Base-by-base conservation (phyloP, 2,329 filamentous ascomycete genomes). In the Arthrobotrys conoides region DNA sequence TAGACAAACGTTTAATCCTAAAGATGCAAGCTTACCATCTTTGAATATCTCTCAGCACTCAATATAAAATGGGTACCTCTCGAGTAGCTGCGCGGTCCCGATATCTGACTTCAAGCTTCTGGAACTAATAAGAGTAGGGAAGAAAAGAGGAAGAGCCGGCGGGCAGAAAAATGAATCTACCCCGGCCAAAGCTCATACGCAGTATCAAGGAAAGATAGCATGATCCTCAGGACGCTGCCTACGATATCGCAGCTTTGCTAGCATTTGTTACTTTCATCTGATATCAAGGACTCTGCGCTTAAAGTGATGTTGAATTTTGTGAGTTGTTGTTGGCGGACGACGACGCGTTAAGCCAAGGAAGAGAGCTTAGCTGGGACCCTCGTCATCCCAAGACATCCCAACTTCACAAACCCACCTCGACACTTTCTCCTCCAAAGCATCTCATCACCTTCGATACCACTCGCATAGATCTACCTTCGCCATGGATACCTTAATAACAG, bases 231-330 rank as follows among this genome's bases (percentile, higher is more conserved):
- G 9, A 12, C 5, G 24, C 33, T 16, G 18, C 22, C 16, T 20
- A 61, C 57, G 18, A 44, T 18, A 27, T n/a, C 55, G 38, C 6
- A 51, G 55, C 55, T 49, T 22, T 20, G 20, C 30, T 22, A 53
- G 48, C 9, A 30, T 61, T 61, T 22, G 22, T 16, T 65, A 18
- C 12, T 38, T n/a, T 14, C 33, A 53, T 16, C 6, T 5, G 4
- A 46, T 20, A 46, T 20, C 22, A 20, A 5, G 9, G 20, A 18
- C 61, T 16, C 8, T 33, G 24, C 14, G 14, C 14, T 16, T 41
- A 41, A 30, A 18, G 20, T 36, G 51, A 48, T 69, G 72, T 76
- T 76, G 72, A 76, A 76, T 76, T 76, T 76, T 70, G 22, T 76
- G 72, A 70, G 72, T 76, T 76, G 72, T 70, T 57, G 24, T n/a